phyloP scores from a whole-genome alignment of 164 flowering plant genomes.

The Tetracentron sinense region DNA sequence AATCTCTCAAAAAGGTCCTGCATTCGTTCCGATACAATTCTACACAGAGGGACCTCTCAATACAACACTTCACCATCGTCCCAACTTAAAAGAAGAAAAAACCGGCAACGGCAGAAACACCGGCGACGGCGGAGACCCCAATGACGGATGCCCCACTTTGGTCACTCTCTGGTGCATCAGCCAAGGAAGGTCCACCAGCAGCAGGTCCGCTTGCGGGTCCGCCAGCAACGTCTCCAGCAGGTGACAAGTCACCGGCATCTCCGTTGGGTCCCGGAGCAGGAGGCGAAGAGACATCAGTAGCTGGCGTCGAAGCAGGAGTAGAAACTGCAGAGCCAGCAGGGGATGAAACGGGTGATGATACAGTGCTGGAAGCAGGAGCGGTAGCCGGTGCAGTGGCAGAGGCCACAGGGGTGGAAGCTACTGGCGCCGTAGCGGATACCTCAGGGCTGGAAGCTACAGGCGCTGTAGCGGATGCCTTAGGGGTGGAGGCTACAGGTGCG shows the following conservation, averaged over 20 bases:
- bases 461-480: conserved; percentile 2
- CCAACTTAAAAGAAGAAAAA: conserved; percentile 1
- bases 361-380: not conserved
- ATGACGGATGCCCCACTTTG: conserved; percentile 11
- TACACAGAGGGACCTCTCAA: not conserved
- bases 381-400: conserved; percentile 8
- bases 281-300: not conserved
- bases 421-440: not conserved
- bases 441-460: conserved; percentile 3
- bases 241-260: not conserved
- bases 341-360: not conserved
- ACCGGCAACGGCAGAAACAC: conserved; percentile 15
- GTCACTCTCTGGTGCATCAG: not conserved
- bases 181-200: no score
- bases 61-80: not conserved
- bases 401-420: not conserved
- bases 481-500: conserved; percentile 15
- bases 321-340: not conserved
- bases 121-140: conserved; percentile 19
- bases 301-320: not conserved
- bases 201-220: not conserved
- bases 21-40: not conserved
- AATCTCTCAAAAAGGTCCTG: not conserved
- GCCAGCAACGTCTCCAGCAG: not conserved
- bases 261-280: not conserved